These are phyloP conservation scores for Pythium plurisporium DNA, from an alignment of 352 stramenopile species.

Conservation along the genomic window DNA sequence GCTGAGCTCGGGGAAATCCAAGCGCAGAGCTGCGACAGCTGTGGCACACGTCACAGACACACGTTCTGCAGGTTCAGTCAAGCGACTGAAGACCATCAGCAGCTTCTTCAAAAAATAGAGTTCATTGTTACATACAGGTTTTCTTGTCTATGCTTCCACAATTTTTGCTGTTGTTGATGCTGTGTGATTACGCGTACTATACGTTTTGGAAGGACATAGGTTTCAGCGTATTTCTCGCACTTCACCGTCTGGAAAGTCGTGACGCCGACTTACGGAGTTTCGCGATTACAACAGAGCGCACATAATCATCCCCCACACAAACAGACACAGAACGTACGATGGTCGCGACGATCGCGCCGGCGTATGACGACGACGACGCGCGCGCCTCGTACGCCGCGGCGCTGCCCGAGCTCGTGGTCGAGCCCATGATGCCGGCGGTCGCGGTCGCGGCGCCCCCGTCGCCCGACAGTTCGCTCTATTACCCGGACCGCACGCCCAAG, in stretches of 20 bases:
- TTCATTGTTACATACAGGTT: conserved; percentile 5
- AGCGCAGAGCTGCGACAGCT: conserved; percentile 9
- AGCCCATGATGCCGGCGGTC: conserved; percentile 16
- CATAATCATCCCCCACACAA: neutral
- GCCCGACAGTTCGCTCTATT: conserved; percentile 10
- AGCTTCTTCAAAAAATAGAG: conserved; percentile 68
- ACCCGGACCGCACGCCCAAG: conserved; percentile 20
- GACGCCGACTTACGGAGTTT: neutral
- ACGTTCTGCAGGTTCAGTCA: conserved; percentile 8
- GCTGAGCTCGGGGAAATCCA: neutral
- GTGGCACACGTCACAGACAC: conserved; percentile 39
- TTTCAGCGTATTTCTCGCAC: conserved; percentile 21
- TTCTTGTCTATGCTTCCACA: neutral
- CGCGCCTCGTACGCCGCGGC: neutral
- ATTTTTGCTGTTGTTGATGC: neutral
- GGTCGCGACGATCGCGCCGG: conserved; percentile 10
- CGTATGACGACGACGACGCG: conserved; percentile 2
- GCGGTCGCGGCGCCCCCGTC: neutral
- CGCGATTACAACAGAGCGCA: neutral
- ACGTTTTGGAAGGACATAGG: neutral
- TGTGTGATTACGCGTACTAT: conserved; percentile 2
- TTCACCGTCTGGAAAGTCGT: conserved; percentile 16
- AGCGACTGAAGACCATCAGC: conserved; percentile 53
- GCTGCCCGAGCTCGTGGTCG: conserved; percentile 17
- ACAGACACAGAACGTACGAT: neutral